Conservation (phyloP, 306 rosid genomes). For the Echinosophora koreensis region DNA sequence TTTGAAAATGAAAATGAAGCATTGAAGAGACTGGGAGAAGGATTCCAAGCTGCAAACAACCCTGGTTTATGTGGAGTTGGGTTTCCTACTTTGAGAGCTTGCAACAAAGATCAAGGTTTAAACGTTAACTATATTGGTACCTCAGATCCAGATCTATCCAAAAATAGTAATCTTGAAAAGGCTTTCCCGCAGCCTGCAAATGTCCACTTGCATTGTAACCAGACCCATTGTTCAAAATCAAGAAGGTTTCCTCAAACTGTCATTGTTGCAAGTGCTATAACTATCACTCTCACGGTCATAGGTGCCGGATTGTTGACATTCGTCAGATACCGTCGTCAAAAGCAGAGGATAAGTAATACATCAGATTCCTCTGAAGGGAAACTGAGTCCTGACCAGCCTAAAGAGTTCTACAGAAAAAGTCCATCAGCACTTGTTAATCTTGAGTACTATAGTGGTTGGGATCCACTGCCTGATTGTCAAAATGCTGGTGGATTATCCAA, state of each 20-base stretch:
- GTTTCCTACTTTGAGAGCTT: slow-evolving; percentile 63
- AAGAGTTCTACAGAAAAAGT: slow-evolving; percentile 64
- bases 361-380: slow-evolving; percentile 65
- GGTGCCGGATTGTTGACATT: slow-evolving; percentile 56
- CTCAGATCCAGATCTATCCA: slow-evolving; percentile 42
- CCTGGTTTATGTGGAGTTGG: slow-evolving; percentile 74
- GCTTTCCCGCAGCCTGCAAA: slow-evolving; percentile 67
- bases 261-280: slow-evolving; percentile 58
- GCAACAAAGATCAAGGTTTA: slow-evolving; percentile 50
- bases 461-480: slow-evolving; percentile 63
- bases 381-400: slow-evolving; percentile 71
- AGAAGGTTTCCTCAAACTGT: slow-evolving; percentile 57
- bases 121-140: slow-evolving; percentile 47
- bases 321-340: slow-evolving; percentile 64
- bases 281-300: slow-evolving; percentile 50
- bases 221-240: slow-evolving; percentile 62
- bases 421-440: slow-evolving; percentile 88
- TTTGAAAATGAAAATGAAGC: slow-evolving; percentile 59
- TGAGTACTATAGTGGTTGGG: slow-evolving; percentile 82
- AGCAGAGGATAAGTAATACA: slow-evolving; percentile 72
- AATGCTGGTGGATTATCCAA: slow-evolving; percentile 59
- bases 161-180: slow-evolving; percentile 39
- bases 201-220: slow-evolving; percentile 56
- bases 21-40: slow-evolving; percentile 66
- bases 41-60: slow-evolving; percentile 80